Evolutionary conservation across 495 filamentous ascomycete species (phyloP).

Genomic region (Terfezia boudieri): DNA sequence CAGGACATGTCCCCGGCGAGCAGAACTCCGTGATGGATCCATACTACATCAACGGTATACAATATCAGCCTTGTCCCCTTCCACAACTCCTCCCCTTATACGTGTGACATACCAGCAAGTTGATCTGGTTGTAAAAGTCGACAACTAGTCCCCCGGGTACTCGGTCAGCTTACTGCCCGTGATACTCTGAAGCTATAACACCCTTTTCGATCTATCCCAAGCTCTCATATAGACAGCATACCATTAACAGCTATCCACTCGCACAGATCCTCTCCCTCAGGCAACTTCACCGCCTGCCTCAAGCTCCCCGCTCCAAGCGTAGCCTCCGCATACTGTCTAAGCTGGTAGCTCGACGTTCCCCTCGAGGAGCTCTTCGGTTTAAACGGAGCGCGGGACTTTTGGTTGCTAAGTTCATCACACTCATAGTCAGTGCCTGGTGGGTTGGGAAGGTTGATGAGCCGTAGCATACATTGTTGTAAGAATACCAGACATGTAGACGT

Average conservation of each 20-base stretch:
- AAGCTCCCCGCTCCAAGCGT: constrained; percentile 87
- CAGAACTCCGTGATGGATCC: constrained; percentile 98
- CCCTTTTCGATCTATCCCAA: background rate
- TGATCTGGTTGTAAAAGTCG: constrained; percentile 99
- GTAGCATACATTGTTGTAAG: too few relatives aligned
- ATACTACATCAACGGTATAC: constrained; percentile 27
- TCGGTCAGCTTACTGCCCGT: background rate
- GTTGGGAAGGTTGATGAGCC: too few relatives aligned
- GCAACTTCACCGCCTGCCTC: constrained; percentile 85
- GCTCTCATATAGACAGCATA: constrained; percentile 21
- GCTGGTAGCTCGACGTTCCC: constrained; percentile 73
- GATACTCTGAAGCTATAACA: background rate
- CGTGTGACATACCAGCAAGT: constrained; percentile 36
- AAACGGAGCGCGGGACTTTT: constrained; percentile 26
- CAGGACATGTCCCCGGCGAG: constrained; percentile 84
- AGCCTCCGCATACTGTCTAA: constrained; percentile 92
- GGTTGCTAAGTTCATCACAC: background rate
- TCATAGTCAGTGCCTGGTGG: too few relatives aligned
- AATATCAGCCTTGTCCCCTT: background rate
- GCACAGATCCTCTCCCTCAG: constrained; percentile 89
- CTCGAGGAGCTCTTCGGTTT: constrained; percentile 77
- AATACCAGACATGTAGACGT: too few relatives aligned
- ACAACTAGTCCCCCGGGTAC: constrained; percentile 38
- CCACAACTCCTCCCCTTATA: background rate
- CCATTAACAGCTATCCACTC: constrained; percentile 96